Base-by-base conservation (phyloP, 1,284 basidiomycete genomes). In the Pyrrhoderma lamaoense region DNA sequence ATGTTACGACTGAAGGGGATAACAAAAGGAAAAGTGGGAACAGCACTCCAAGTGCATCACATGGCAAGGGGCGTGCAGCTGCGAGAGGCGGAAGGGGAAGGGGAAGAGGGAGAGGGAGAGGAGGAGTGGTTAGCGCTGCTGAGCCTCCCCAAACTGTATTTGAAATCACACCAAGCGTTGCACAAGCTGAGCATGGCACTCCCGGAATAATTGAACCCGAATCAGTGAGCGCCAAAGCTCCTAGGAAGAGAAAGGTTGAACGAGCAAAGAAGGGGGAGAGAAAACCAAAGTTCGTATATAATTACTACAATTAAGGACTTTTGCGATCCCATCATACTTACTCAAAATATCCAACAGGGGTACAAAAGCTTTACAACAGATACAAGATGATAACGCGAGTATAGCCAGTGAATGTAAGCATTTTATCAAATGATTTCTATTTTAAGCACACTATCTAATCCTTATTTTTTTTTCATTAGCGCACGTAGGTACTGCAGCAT, bases 391-490 rank as follows among this genome's bases (percentile, higher is more conserved):
- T 48, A 67, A 67, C 9, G 64, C 64, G 8, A 56, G 50, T 47
- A 67, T 65, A 22, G 65, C 69, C 56, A 75, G 75, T 44, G 75
- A 77, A 66, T 67, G 75, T 74, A 58, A 55, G 67, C 31, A 16
- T n/a, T n/a, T n/a, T n/a, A n/a, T n/a, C n/a, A n/a, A n/a, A n/a
- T n/a, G n/a, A n/a, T n/a, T n/a, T n/a, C n/a, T n/a, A n/a, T n/a
- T n/a, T n/a, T n/a, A n/a, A n/a, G n/a, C n/a, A n/a, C n/a, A n/a
- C n/a, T n/a, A n/a, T n/a, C n/a, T n/a, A n/a, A n/a, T n/a, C n/a
- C n/a, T n/a, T n/a, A n/a, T 22, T 7, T 40, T 40, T 40, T 48
- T 2, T 3, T 42, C 22, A 14, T 27, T 49, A 73, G 72, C 66
- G 40, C 68, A 69, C 54, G 62, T 67, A 3, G 64, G 66, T 19